phyloP scores from a whole-genome alignment of 768 basidiomycete genomes.

The Lentinula edodes region DNA sequence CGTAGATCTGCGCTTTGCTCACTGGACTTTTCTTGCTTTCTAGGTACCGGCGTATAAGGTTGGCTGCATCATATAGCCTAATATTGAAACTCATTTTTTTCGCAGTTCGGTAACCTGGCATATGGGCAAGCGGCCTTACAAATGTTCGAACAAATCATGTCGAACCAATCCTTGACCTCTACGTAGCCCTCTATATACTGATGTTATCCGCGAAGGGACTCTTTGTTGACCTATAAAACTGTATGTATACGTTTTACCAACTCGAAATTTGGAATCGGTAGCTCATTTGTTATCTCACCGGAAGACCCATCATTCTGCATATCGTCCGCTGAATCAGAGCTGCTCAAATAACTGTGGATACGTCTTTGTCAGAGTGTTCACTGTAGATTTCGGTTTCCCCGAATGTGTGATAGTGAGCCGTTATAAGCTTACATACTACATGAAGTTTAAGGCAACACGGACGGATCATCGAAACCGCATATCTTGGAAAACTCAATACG shows the following conservation, averaged over 20 bases:
- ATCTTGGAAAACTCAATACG: neutral
- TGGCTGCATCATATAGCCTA: neutral
- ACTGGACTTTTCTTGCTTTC: neutral
- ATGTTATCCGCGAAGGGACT: too few species aligned
- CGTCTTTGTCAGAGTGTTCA: too few species aligned
- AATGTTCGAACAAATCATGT: conserved; percentile 20
- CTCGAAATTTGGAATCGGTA: too few species aligned
- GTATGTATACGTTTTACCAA: too few species aligned
- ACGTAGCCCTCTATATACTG: neutral
- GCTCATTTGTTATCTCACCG: too few species aligned
- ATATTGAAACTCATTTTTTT: neutral
- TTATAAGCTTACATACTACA: neutral
- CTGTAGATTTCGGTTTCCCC: neutral
- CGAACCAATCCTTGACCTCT: conserved; percentile 9
- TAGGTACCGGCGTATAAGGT: conserved; percentile 22
- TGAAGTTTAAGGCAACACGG: neutral
- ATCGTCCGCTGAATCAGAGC: too few species aligned
- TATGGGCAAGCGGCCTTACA: conserved; percentile 18
- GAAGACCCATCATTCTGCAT: too few species aligned
- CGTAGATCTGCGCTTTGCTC: neutral
- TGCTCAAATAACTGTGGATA: too few species aligned
- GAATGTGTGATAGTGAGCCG: neutral
- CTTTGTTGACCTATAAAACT: too few species aligned
- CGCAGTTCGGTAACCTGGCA: conserved; percentile 11
- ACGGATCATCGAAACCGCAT: neutral